Base-by-base conservation (phyloP, 2,329 filamentous ascomycete genomes). In the Camillea tinctor region DNA sequence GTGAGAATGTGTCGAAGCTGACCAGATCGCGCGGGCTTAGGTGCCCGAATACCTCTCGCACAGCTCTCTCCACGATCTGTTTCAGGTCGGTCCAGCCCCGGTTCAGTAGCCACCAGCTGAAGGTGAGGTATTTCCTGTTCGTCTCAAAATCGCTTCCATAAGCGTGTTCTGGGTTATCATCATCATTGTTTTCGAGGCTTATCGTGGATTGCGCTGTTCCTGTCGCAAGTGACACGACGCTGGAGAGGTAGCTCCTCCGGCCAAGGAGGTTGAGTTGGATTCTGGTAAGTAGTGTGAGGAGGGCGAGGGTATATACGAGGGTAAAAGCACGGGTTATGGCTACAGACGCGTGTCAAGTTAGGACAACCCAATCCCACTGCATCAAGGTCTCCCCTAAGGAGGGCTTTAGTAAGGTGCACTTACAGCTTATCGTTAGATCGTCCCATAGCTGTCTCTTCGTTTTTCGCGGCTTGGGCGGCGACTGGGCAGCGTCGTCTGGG, bases 21-120 rank as follows among this genome's bases (percentile, higher is more conserved):
- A 99, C 84, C 63, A 96, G 89, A 70, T 98, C 94, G 54, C 93
- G 87, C 1, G 93, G 93, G 73, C 93, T 97, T 54, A 97, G 80
- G 63, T 86, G 83, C n/a, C 92, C 92, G 75, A 97, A 98, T 22
- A 94, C 90, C 56, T 96, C 90, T 68, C 89, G 89, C 22, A 99
- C 95, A 3, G 93, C 93, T n/a, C 81, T 79, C 72, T 93, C 88
- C 53, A 99, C 93, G 64, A 88, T 90, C 59, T 87, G 81, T 83
- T 93, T 89, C 59, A 98, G 79, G 60, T 93, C 87, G 66, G 88
- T 86, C 88, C 93, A 98, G 50, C 95, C 95, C 66, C 87, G 87
- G 76, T 99, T 94, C 53, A 99, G 81, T 52, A 99, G 80, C 93
- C 94, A 99, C 95, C 95, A 99, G 77, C 92, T 97, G 74, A 98